Evolutionary conservation across 2,329 filamentous ascomycete species (phyloP), one percentile per base, ranked within the genome.

Genomic region (Cytospora mali): DNA sequence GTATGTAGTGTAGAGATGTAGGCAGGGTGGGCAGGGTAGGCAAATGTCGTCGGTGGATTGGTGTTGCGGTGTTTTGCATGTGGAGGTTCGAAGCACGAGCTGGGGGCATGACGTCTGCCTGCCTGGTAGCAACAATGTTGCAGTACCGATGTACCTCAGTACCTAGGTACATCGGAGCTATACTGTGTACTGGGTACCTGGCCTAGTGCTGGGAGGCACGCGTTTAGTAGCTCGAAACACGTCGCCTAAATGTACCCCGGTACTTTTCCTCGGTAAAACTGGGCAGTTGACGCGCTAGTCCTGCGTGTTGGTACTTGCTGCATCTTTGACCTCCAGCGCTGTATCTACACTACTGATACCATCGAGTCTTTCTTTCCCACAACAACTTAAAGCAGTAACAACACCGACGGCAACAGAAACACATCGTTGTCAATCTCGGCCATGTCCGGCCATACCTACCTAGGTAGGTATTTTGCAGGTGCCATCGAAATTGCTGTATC

Each of bases 21-120:
- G n/a, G n/a, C 31, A 4, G 31, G 31, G 31, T 3, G 31, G 31
- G 14, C 31, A 13, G 31, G 31, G 31, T 13, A 13, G 9, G 31
- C 31, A 10, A 33, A 42, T n/a, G 42, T 46, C 42, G 42, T 46
- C n/a, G 42, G 7, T 46, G 42, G n/a, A n/a, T n/a, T 46, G n/a
- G 42, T 46, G 39, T 21, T 46, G 42, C 42, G 42, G 42, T 46
- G 42, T 46, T 46, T 46, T 46, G 42, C 42, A 46, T 46, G 42
- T 46, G 42, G 42, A 46, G 7, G 42, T n/a, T 23, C n/a, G 13
- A 46, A n/a, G n/a, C n/a, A 46, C 10, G 42, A 23, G 18, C n/a
- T 13, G n/a, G 42, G 29, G n/a, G 42, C 42, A 46, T 46, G 42
- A 46, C 42, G 42, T 46, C 42, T 23, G n/a, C n/a, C n/a, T 46